Base-by-base conservation (phyloP, 2,329 filamentous ascomycete genomes). In the Botrytis squamosa region DNA sequence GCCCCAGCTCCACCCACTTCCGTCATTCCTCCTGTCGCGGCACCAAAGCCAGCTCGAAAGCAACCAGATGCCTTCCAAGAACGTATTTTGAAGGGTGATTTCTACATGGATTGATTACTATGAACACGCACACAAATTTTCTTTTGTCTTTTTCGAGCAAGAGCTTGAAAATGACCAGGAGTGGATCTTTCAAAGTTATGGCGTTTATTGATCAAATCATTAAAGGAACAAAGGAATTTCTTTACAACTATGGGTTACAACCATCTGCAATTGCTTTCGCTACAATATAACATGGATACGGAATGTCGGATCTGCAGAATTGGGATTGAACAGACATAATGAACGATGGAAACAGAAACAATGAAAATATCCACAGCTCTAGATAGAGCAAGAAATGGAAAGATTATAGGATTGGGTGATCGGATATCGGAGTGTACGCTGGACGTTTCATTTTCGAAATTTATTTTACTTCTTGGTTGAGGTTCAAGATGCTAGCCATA, bases 61-160 rank as follows among this genome's bases (percentile, higher is more conserved):
- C 97, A 95, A 86, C 95, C 95, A 44, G 96, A 99, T 84, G 92
- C 92, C 76, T 96, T 98, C 85, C 95, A 98, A 83, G 96, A 99
- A 87, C 90, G 97, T 78, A 98, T 99, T 80, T 88, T 99, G 78
- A 96, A 97, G 85, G 96, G 95, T 64, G 96, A 99, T 81, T 98
- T 99, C 80, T 96, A 96, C 85, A 98, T 98, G 94, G 95, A 98
- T 81, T 97, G 86, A 74, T 38, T 52, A 33, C 63, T 64, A 63
- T 33, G 46, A 18, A 14, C 57, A 20, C 16, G 36, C 25, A 57
- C 25, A 57, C 36, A 38, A 33, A 42, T 68, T 57, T 57, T 25
- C 36, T 68, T 68, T 68, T 57, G 36, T 68, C 66, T 29, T 57
- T 68, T 49, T 57, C 36, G 25, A 70, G 40, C 59, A 42, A 70